Conservation (phyloP, 345 rosid genomes). For the Trapa bicornis region DNA sequence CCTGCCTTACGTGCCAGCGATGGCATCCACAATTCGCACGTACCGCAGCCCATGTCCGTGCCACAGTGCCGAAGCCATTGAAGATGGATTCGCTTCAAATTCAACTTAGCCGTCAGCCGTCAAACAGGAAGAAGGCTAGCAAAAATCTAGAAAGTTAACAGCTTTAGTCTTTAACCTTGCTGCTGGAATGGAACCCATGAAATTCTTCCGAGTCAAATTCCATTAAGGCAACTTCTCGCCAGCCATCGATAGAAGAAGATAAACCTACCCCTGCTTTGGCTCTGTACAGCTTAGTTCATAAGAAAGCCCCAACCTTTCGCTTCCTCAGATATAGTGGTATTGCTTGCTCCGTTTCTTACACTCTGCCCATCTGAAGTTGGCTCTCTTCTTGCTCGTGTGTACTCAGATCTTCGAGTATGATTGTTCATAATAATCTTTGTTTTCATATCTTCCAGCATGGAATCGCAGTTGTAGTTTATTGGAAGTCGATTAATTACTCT, state of each 20-base stretch:
- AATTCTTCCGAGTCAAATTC: background rate
- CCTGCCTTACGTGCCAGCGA: background rate
- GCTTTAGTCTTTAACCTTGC: background rate
- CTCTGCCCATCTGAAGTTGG: background rate
- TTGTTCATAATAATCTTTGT: background rate
- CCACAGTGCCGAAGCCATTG: background rate
- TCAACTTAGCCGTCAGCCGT: background rate
- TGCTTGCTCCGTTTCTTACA: background rate
- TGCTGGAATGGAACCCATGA: background rate
- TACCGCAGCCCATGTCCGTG: background rate
- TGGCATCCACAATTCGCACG: background rate
- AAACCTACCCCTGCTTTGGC: background rate
- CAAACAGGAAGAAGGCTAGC: background rate
- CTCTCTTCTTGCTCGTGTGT: background rate
- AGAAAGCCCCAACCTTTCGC: background rate
- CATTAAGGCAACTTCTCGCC: background rate
- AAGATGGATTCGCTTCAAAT: background rate
- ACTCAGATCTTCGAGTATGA: background rate
- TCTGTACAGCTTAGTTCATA: background rate
- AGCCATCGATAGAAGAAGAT: background rate
- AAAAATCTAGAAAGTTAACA: background rate
- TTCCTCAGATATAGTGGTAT: background rate
- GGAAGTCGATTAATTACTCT: background rate
- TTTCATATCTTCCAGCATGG: background rate
- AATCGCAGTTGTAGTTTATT: background rate